Evolutionary conservation across 192 early-diverging fungal genomes (phyloP).

Genomic region (Kickxella alabastrina): DNA sequence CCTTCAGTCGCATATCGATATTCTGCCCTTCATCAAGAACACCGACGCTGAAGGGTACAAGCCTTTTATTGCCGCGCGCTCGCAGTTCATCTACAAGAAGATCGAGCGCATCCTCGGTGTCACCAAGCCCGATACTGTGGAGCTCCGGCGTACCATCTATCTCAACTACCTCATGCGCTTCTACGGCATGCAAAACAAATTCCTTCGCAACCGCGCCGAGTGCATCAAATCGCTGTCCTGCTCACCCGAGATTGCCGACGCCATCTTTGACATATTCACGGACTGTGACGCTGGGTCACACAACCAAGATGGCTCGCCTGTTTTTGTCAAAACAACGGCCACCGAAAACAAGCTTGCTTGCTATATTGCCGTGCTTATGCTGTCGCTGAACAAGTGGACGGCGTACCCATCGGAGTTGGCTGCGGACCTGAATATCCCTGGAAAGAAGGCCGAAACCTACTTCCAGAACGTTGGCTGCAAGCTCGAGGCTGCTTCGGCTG

Average conservation of each 20-base stretch:
- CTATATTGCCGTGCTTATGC: slow-evolving; percentile 68
- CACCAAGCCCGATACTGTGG: slow-evolving; percentile 22
- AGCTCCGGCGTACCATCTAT: slow-evolving; percentile 64
- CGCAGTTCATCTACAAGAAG: slow-evolving; percentile 35
- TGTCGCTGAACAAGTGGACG: slow-evolving; percentile 70
- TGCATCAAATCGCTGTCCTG: slow-evolving; percentile 49
- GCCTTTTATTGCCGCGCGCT: slow-evolving; percentile 15
- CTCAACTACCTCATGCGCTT: slow-evolving; percentile 76
- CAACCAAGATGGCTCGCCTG: slow-evolving; percentile 46
- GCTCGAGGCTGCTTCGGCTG: slow-evolving; percentile 25
- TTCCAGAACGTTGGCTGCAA: slow-evolving; percentile 50
- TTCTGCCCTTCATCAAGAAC: slow-evolving; percentile 54
- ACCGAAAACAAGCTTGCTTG: slow-evolving; percentile 72
- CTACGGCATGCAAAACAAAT: slow-evolving; percentile 42
- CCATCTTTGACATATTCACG: slow-evolving; percentile 63
- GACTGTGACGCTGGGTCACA: slow-evolving; percentile 54
- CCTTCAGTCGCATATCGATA: slow-evolving; percentile 62
- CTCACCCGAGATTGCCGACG: slow-evolving; percentile 51
- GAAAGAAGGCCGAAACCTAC: slow-evolving; percentile 36
- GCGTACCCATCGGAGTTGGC: slow-evolving; percentile 60
- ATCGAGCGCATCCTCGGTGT: slow-evolving; percentile 24
- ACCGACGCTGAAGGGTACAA: slow-evolving; percentile 35
- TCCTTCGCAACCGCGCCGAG: slow-evolving; percentile 50
- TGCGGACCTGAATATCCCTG: slow-evolving; percentile 57
- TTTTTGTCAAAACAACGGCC: slow-evolving; percentile 54